phyloP scores from a whole-genome alignment of 106 monocot genomes.

The Allium sativum region DNA sequence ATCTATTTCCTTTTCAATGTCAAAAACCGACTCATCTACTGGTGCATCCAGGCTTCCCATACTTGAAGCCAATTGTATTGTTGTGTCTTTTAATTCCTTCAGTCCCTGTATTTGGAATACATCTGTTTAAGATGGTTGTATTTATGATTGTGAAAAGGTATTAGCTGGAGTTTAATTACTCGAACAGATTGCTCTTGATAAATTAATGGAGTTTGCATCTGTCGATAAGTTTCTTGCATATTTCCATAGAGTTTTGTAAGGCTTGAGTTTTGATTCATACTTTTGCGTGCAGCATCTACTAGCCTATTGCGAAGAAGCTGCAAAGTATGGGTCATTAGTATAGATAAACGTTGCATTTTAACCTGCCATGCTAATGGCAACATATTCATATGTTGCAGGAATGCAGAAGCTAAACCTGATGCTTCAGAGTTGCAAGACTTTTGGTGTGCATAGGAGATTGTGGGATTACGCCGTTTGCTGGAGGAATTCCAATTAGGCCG shows the following conservation, averaged over 20 bases:
- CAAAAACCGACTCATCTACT: conserved; percentile 65
- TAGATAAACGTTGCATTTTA: neutral
- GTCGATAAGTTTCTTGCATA: conserved; percentile 76
- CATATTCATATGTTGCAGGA: neutral
- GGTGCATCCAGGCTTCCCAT: conserved; percentile 66
- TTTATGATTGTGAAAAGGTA: too few species aligned
- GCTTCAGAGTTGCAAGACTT: conserved; percentile 73
- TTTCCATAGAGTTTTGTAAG: conserved; percentile 62
- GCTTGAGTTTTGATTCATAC: conserved; percentile 65
- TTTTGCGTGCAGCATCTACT: conserved; percentile 47
- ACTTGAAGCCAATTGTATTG: conserved; percentile 62
- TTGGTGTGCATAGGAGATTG: conserved; percentile 94
- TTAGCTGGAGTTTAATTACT: conserved; percentile 10
- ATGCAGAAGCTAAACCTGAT: conserved; percentile 38
- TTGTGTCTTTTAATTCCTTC: conserved; percentile 68
- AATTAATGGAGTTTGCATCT: conserved; percentile 79
- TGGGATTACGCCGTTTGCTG: conserved; percentile 81
- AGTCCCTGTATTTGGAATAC: conserved; percentile 19
- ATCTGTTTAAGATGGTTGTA: too few species aligned
- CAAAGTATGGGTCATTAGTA: neutral
- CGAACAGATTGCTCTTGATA: conserved; percentile 41
- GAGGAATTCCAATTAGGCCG: conserved; percentile 76
- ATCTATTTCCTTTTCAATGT: conserved; percentile 80
- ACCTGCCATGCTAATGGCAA: neutral
- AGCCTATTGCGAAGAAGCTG: conserved; percentile 58